Evolutionary conservation across 1,139 yeast species (phyloP), one percentile per base, ranked within the genome.

Genomic region (Entelexis paramagnoliae): DNA sequence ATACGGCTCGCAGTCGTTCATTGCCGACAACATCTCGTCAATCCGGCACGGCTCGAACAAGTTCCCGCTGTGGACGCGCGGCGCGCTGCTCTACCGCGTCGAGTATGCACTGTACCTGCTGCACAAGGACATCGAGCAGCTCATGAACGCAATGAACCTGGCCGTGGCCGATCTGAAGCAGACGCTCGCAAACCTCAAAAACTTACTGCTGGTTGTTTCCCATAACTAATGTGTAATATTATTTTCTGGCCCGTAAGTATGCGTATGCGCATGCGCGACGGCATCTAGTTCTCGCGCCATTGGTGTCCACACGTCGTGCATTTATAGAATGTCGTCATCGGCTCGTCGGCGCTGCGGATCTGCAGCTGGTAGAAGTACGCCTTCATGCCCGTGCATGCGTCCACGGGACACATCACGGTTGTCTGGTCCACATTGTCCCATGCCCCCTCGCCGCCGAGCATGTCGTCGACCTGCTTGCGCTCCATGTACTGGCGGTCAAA

Each of bases 301-400:
- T 91, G 94, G 66, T 88, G 79, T 43, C 88, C 86, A 72, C 98
- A 91, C 59, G 79, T 82, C 46, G 87, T 88, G 72, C 98, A 91
- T 68, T 71, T 87, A 68, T 85, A 87, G 66, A 91, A 91, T 2
- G 97, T 89, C 1, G 97, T 91, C 96, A 91, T 89, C 30, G 97
- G 83, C 64, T 78, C 83, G 72, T 85, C 93, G 3, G 94, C 94
- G 58, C 88, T 85, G 68, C 98, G 76, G 64, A 91, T 91, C 68
- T 91, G 99, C 55, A 91, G 73, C 70, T 91, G 98, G 75, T 89
- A 93, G 73, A 87, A 91, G 68, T 93, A 91, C 0, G 98, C 99
- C 67, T 87, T 85, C 60, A 80, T 85, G 57, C 84, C 83, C 46
- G 88, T 95, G 72, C 98, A 91, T 1, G 75, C 68, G 57, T 85